Base-by-base conservation (phyloP, 1,284 basidiomycete species). In the Xerocomus cyaneibrunnescens region DNA sequence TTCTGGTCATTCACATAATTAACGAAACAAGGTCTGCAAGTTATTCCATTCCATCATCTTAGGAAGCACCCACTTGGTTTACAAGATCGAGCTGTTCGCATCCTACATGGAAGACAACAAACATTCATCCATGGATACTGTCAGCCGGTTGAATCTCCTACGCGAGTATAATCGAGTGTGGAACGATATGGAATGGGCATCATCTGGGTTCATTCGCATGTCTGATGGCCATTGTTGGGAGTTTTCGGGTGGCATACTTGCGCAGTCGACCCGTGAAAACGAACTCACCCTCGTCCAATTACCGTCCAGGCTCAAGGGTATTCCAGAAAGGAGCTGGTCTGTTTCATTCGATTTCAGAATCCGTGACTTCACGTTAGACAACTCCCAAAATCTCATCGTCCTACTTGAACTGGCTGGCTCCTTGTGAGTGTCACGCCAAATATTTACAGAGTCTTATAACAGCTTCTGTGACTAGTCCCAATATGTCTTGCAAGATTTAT, bases 331-430 rank as follows among this genome's bases (percentile, higher is more conserved):
- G 41, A 57, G 68, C 30, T 86, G 84, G 84, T 54, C 78, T 22
- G 59, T 67, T 21, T 65, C 70, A 22, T 60, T 78, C 36, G 73
- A 70, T 5, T 70, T 77, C 51, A 44, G 52, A 17, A 65, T 82
- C n/a, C 75, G 79, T 12, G 85, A 86, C 57, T 85, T 85, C 59
- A 72, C 72, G 5, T 76, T 86, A 54, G 84, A 87, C 60, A 78
- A 77, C 22, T 72, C 77, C 16, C 83, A 84, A 62, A 74, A 85
- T 60, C 68, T 87, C 19, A 61, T 85, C 13, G 74, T 83, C 14
- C 52, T 80, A 8, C 61, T 85, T 10, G 76, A 83, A 61, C 60
- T 56, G 22, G 58, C 62, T 9, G 59, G 51, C 5, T 31, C 16
- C n/a, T 7, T 45, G 66, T 69, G 45, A 55, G 68, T 56, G 13